A percentile compares a stretch with the other conserved stretches of the same genome.
These are phyloP conservation scores for Claviceps fusiformis DNA, from an alignment of 2,329 filamentous ascomycete genomes.

Conservation along the genomic window DNA sequence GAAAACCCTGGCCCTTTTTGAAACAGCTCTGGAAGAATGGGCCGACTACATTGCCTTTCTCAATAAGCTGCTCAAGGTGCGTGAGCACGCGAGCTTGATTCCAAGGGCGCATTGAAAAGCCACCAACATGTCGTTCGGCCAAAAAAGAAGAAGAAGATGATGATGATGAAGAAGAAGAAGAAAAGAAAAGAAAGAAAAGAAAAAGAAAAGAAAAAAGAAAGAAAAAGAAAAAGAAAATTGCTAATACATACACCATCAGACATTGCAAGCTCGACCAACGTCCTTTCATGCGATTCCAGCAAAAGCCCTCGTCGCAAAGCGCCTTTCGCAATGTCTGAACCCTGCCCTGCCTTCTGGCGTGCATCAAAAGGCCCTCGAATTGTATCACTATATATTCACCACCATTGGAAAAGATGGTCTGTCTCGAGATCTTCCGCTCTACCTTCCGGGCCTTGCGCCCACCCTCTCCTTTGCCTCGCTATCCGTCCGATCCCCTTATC, in stretches of 20 bases:
- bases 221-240: too few relatives aligned
- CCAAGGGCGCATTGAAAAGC: neutral
- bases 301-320: conserved; percentile 72
- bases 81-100: conserved; percentile 6
- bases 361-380: conserved; percentile 91
- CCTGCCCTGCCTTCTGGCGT: conserved; percentile 88
- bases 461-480: conserved; percentile 91
- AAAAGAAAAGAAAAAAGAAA: too few relatives aligned
- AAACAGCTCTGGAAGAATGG: conserved; percentile 93
- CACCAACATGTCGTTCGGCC: neutral
- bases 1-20: conserved; percentile 76
- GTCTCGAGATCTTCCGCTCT: conserved; percentile 69
- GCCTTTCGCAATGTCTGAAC: conserved; percentile 88
- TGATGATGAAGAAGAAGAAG: too few relatives aligned
- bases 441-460: conserved; percentile 77
- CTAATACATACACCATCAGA: conserved; percentile 32
- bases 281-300: conserved; percentile 63
- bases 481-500: conserved; percentile 72
- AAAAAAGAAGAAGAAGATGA: too few relatives aligned
- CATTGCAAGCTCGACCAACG: conserved; percentile 72
- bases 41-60: conserved; percentile 98
- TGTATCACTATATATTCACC: conserved; percentile 81
- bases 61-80: conserved; percentile 75
- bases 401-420: conserved; percentile 71
- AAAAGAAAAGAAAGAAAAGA: too few relatives aligned